Evolutionary conservation across 306 rosid species (phyloP).

Genomic region (Citrullus mucosospermus): DNA sequence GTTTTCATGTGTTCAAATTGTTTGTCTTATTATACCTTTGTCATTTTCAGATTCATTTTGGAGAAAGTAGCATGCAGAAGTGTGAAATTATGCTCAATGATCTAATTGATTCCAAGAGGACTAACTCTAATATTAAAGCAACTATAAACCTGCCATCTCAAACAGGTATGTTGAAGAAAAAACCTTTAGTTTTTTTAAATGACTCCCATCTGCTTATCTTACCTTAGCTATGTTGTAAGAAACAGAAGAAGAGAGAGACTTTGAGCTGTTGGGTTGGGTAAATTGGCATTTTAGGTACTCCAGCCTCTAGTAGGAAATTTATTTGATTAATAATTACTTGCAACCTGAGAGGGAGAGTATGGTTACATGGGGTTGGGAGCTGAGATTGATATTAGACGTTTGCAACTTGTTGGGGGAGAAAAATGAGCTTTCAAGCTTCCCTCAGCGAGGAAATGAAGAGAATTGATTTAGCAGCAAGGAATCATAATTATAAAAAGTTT

Average conservation of each 20-base stretch:
- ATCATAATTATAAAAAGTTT: neutral
- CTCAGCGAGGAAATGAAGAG: neutral
- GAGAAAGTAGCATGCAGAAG: conserved; percentile 94
- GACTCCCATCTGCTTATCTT: neutral
- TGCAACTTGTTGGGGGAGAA: neutral
- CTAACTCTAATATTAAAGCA: conserved; percentile 69
- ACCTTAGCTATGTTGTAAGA: neutral
- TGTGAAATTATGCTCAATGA: conserved; percentile 97
- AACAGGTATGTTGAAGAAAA: conserved; percentile 26
- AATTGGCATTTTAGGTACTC: neutral
- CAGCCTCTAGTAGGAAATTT: neutral
- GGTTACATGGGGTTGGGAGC: neutral
- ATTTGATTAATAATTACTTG: neutral
- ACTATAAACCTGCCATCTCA: conserved; percentile 50
- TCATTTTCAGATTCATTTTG: conserved; percentile 75
- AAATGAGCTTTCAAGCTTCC: neutral
- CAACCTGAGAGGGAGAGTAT: neutral
- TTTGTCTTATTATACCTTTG: conserved; percentile 10
- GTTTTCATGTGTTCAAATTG: conserved; percentile 5
- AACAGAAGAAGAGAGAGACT: neutral
- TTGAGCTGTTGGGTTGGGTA: neutral
- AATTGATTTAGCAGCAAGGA: neutral
- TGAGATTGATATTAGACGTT: neutral
- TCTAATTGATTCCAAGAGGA: conserved; percentile 79
- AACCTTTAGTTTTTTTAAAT: neutral